Evolutionary conservation across 129 eudicot species (phyloP).

Genomic region (Flaveria sonorensis): DNA sequence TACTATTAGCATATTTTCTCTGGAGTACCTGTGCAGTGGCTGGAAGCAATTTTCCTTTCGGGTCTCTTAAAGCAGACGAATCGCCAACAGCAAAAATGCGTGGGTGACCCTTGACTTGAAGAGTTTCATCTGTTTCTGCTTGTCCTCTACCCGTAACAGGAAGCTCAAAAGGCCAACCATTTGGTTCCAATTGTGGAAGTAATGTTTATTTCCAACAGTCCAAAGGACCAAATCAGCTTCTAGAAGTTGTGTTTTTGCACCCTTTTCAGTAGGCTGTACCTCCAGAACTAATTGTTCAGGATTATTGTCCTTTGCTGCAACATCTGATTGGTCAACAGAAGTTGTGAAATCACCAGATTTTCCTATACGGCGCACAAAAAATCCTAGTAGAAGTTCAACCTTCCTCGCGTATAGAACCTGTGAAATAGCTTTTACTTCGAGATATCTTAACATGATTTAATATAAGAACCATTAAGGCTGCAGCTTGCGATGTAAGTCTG

Average conservation of each 20-base stretch:
- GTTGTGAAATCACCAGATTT: conserved; percentile 37
- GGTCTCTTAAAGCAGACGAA: conserved; percentile 84
- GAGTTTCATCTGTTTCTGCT: conserved; percentile 96
- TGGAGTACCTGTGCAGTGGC: conserved; percentile 84
- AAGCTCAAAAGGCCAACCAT: conserved; percentile 63
- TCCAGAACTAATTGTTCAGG: conserved; percentile 57
- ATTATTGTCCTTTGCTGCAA: conserved; percentile 26
- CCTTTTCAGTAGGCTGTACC: conserved; percentile 78
- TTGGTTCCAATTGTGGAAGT: conserved; percentile 68
- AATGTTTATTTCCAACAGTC: conserved; percentile 90
- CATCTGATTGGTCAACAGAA: conserved; percentile 32
- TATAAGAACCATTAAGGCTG: background rate
- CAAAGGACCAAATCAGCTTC: conserved; percentile 92
- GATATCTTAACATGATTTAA: background rate
- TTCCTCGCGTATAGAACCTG: conserved; percentile 91
- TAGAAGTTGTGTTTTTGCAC: conserved; percentile 56
- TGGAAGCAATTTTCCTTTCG: conserved; percentile 82
- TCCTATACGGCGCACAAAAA: conserved; percentile 65
- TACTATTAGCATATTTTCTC: conserved; percentile 6
- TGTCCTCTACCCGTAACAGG: conserved; percentile 92
- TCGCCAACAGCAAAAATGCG: conserved; percentile 97
- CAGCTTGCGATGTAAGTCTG: background rate
- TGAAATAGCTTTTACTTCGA: conserved; percentile 9
- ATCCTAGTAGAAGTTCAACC: conserved; percentile 72
- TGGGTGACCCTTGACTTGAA: conserved; percentile 94